These are phyloP conservation scores for Aspergillus awamori DNA, from an alignment of 2,329 filamentous ascomycete genomes.

Conservation along the genomic window DNA sequence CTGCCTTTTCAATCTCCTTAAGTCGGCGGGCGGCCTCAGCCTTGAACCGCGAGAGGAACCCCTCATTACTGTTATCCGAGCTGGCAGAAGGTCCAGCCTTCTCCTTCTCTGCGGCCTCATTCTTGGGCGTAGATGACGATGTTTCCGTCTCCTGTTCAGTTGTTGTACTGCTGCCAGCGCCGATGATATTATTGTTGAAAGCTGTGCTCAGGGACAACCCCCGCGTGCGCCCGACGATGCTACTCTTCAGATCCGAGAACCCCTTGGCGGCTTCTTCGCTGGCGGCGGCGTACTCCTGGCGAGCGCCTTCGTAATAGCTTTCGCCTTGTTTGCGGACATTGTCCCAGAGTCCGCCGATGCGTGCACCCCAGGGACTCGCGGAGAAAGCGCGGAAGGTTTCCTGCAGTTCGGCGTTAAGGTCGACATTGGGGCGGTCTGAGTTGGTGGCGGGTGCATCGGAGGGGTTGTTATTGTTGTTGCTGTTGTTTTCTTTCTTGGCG, in stretches of 20 bases:
- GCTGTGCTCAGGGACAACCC: constrained; percentile 65
- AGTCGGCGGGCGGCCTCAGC: constrained; percentile 78
- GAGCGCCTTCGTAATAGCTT: constrained; percentile 79
- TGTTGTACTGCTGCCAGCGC: constrained; percentile 17
- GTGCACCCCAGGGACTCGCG: constrained; percentile 85
- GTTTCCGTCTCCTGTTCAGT: constrained; percentile 37
- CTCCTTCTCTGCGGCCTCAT: constrained; percentile 22
- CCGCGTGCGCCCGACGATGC: constrained; percentile 72
- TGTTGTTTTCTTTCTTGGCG: constrained; percentile 42
- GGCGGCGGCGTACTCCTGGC: constrained; percentile 79
- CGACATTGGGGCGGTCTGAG: constrained; percentile 42
- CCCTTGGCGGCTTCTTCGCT: constrained; percentile 81
- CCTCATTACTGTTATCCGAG: constrained; percentile 45
- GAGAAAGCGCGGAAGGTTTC: constrained; percentile 95
- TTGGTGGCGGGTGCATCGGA: constrained; percentile 43
- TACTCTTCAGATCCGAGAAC: constrained; percentile 69
- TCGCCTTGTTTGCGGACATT: constrained; percentile 95
- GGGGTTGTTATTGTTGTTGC: constrained; percentile 24
- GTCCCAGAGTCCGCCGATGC: constrained; percentile 83
- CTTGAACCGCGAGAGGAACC: constrained; percentile 75
- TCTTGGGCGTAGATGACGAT: constrained; percentile 27
- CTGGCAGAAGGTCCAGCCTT: constrained; percentile 20
- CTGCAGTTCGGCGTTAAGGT: constrained; percentile 85
- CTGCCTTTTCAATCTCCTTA: constrained; percentile 85
- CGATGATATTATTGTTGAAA: constrained; percentile 18